Evolutionary conservation across 768 basidiomycete species (phyloP).

Genomic region (Boletus rufocinnamomeus): DNA sequence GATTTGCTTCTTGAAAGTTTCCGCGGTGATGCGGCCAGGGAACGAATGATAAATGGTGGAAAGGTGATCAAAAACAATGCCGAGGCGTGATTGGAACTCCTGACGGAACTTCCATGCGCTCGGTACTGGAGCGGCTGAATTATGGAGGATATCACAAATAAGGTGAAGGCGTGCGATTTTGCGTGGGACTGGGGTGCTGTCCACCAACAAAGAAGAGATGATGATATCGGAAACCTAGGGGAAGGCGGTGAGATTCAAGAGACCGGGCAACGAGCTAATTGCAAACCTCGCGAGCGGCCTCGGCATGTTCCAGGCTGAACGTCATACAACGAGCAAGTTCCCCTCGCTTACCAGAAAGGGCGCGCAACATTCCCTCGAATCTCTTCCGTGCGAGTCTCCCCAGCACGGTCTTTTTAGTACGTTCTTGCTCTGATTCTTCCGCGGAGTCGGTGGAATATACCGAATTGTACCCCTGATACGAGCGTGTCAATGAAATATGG

Average conservation of each 20-base stretch:
- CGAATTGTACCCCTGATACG: conserved; percentile 75
- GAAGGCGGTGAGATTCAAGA: conserved; percentile 5
- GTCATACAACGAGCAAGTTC: conserved; percentile 95
- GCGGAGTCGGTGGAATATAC: conserved; percentile 91
- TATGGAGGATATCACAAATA: conserved; percentile 97
- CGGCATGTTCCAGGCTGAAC: conserved; percentile 96
- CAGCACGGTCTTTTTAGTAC: conserved; percentile 70
- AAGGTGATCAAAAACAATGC: conserved; percentile 95
- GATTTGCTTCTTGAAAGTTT: conserved; percentile 94
- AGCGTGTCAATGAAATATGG: conserved; percentile 11
- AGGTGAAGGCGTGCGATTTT: conserved; percentile 94
- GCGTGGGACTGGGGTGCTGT: conserved; percentile 94
- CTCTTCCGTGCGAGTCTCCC: conserved; percentile 79
- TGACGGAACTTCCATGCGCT: conserved; percentile 98
- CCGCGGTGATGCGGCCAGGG: conserved; percentile 93
- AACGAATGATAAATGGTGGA: conserved; percentile 94
- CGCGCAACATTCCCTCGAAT: conserved; percentile 90
- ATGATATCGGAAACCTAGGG: conserved; percentile 86
- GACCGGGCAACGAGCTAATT: neutral
- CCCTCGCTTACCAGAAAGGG: conserved; percentile 80
- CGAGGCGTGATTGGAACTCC: conserved; percentile 88
- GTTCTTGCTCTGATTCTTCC: conserved; percentile 91
- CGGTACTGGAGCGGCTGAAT: conserved; percentile 89
- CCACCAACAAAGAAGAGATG: conserved; percentile 83
- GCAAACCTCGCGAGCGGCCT: conserved; percentile 88